Conservation (phyloP, 805 yeast genomes). For the Metschnikowia drakensbergensis region DNA sequence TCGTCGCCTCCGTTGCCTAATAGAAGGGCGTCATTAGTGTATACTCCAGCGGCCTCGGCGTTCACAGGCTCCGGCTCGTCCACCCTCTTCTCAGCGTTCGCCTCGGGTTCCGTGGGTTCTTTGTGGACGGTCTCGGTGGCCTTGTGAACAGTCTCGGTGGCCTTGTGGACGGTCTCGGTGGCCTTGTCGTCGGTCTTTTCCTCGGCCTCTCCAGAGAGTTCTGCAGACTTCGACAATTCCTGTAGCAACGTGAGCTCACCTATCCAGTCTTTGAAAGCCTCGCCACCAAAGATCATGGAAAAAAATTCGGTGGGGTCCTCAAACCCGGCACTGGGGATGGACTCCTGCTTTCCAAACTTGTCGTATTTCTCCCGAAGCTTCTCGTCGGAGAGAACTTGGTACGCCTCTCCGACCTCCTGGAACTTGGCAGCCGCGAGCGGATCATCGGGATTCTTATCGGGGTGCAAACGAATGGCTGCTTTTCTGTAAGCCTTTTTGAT, state of each 20-base stretch:
- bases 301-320: constrained; percentile 66
- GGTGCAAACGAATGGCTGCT: constrained; percentile 81
- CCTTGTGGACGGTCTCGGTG: neutral
- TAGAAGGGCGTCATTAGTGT: constrained; percentile 9
- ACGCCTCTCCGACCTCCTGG: constrained; percentile 61
- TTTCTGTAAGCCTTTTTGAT: constrained; percentile 57
- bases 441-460: constrained; percentile 46
- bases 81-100: neutral
- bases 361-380: constrained; percentile 64
- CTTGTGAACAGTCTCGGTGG: neutral
- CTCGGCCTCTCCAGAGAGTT: constrained; percentile 35
- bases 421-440: constrained; percentile 42
- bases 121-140: neutral
- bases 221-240: constrained; percentile 41
- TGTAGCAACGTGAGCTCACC: constrained; percentile 45
- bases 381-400: constrained; percentile 70
- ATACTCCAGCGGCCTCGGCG: neutral
- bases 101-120: no score
- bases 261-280: constrained; percentile 66
- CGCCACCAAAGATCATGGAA: constrained; percentile 80
- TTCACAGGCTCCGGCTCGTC: neutral
- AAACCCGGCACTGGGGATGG: constrained; percentile 66
- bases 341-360: constrained; percentile 69
- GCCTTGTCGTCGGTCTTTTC: neutral
- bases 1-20: constrained; percentile 15